Evolutionary conservation across 225 moss, liverwort and hornwort species (phyloP).

Genomic region (Anthoceros angustus): DNA sequence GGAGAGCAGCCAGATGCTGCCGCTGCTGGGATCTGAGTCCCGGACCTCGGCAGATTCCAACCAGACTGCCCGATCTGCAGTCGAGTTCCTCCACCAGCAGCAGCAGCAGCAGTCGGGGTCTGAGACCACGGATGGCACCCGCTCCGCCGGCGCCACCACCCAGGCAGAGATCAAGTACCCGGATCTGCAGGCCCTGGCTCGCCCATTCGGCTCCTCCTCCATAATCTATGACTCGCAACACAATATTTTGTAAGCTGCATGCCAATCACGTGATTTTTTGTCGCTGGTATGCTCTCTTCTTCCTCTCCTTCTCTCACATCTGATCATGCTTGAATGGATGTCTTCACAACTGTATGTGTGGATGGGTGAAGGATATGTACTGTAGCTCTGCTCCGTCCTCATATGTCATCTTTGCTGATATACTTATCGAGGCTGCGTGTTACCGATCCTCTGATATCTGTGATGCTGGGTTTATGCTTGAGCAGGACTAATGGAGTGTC

Average conservation of each 20-base stretch:
- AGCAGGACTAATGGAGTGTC: background rate
- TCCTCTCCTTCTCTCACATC: background rate
- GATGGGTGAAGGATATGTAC: too few species aligned
- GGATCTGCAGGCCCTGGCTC: conserved; percentile 67
- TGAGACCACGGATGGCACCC: conserved; percentile 48
- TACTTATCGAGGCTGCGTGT: too few species aligned
- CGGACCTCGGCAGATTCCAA: background rate
- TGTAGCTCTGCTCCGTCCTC: too few species aligned
- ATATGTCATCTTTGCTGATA: too few species aligned
- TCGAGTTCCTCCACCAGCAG: conserved; percentile 10
- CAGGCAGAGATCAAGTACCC: conserved; percentile 75
- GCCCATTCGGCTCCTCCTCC: conserved; percentile 47
- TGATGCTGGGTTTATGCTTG: background rate
- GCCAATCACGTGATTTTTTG: conserved; percentile 34
- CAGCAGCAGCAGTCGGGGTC: conserved; percentile 48
- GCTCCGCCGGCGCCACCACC: conserved; percentile 41
- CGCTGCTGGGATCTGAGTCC: background rate
- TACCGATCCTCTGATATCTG: too few species aligned
- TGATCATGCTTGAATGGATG: background rate
- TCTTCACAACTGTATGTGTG: background rate
- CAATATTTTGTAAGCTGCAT: conserved; percentile 68
- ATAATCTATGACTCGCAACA: conserved; percentile 62
- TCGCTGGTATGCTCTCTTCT: conserved; percentile 31
- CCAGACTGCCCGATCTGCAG: background rate
- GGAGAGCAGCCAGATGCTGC: background rate